A percentile compares a stretch with the other conserved stretches of the same genome.
phyloP scores from a whole-genome alignment of 768 basidiomycete species.

The Rhizopogon salebrosus region DNA sequence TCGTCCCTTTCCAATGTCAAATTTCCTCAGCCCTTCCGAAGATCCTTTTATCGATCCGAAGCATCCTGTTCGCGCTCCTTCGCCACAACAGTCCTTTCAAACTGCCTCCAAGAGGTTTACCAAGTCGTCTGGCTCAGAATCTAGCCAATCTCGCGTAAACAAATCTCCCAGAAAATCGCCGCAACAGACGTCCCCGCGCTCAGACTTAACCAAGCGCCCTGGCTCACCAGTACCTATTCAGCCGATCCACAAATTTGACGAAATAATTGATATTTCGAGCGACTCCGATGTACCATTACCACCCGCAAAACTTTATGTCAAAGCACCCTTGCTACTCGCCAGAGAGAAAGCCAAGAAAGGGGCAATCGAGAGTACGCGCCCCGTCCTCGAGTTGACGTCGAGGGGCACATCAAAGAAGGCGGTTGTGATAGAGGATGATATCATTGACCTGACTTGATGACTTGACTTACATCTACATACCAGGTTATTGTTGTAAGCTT shows the following conservation, averaged over 20 bases:
- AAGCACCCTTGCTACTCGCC: conserved; percentile 21
- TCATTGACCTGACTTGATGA: conserved; percentile 39
- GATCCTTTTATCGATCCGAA: conserved; percentile 1
- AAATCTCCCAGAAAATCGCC: not conserved
- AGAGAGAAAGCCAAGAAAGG: conserved; percentile 9
- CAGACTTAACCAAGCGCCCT: conserved; percentile 8
- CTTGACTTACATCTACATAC: not conserved
- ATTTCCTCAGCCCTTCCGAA: not conserved
- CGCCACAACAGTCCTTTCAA: not conserved
- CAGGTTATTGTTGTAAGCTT: not conserved
- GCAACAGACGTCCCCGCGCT: conserved; percentile 7
- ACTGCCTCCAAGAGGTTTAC: conserved; percentile 1
- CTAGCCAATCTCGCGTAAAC: conserved; percentile 20
- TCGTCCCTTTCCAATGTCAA: conserved; percentile 24
- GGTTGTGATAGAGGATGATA: conserved; percentile 10
- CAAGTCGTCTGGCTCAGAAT: conserved; percentile 15
- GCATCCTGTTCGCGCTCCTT: not conserved
- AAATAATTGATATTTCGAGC: conserved; percentile 35
- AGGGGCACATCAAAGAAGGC: not conserved
- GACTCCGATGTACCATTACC: conserved; percentile 26
- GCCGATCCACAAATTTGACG: conserved; percentile 4
- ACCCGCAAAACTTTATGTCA: not conserved
- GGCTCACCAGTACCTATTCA: conserved; percentile 2
- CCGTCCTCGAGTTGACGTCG: not conserved
- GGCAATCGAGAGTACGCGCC: not conserved